Evolutionary conservation across 192 early-diverging fungal species (phyloP).

Genomic region (Haplosporangium gracile): DNA sequence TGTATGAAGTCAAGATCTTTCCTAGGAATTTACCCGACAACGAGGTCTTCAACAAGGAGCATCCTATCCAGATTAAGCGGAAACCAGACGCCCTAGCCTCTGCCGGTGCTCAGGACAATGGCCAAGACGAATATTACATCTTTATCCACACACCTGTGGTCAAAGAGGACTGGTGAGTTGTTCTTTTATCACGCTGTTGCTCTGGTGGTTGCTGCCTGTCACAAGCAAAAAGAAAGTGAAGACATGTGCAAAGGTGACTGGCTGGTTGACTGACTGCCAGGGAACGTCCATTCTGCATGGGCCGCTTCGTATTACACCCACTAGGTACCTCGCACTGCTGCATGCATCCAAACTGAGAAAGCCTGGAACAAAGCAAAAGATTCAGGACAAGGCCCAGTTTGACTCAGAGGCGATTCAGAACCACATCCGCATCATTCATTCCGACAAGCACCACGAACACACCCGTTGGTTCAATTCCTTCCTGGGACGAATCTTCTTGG

Average conservation of each 20-base stretch:
- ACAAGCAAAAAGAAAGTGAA: not conserved
- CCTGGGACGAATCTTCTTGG: slow-evolving; percentile 85
- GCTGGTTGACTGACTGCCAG: not conserved
- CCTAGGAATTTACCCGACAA: slow-evolving; percentile 67
- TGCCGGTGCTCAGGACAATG: slow-evolving; percentile 28
- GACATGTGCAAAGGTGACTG: not conserved
- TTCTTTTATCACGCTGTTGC: not conserved
- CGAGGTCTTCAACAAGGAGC: slow-evolving; percentile 71
- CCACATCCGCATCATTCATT: slow-evolving; percentile 60
- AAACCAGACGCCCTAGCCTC: slow-evolving; percentile 35
- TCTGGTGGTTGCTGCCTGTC: not conserved
- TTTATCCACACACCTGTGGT: slow-evolving; percentile 75
- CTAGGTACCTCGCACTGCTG: slow-evolving; percentile 44
- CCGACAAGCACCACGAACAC: slow-evolving; percentile 63
- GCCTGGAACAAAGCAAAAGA: slow-evolving; percentile 55
- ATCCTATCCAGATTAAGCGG: slow-evolving; percentile 63
- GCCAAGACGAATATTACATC: slow-evolving; percentile 65
- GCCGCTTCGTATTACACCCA: not conserved
- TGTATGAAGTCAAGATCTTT: slow-evolving; percentile 73
- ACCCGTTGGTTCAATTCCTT: slow-evolving; percentile 87
- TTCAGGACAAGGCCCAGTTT: slow-evolving; percentile 58
- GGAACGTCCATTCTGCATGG: not conserved
- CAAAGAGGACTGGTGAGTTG: slow-evolving; percentile 92
- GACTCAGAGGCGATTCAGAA: slow-evolving; percentile 47
- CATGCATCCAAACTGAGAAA: slow-evolving; percentile 49